A percentile compares a stretch with the other conserved stretches of the same genome.
These are phyloP conservation scores for Solanum pinnatisectum DNA, from an alignment of 257 asterid genomes.

Conservation along the genomic window DNA sequence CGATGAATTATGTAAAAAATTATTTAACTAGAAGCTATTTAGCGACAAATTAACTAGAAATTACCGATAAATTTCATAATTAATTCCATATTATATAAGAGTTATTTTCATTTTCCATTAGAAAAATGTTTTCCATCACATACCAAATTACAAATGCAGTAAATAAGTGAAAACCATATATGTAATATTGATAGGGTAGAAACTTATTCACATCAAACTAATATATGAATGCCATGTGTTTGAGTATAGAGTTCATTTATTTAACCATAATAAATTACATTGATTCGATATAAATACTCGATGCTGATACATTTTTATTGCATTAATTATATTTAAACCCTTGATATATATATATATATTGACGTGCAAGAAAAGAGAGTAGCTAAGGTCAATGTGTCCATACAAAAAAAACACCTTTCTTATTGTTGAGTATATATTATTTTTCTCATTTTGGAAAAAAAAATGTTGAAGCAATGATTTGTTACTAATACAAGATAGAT, in stretches of 20 bases:
- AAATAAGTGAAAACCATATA: neutral
- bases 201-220: no score
- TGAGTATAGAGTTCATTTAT: neutral
- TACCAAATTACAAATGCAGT: neutral
- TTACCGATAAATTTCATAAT: no score
- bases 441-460: neutral
- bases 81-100: neutral
- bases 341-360: neutral
- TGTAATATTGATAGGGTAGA: neutral
- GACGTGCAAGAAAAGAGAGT: neutral
- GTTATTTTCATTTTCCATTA: neutral
- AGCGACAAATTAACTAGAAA: neutral
- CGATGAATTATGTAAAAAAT: no score
- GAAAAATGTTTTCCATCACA: neutral
- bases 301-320: fast-evolving
- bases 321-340: no score
- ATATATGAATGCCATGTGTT: neutral
- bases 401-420: neutral
- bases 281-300: neutral
- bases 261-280: neutral
- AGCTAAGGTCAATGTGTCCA: neutral
- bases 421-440: neutral
- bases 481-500: neutral
- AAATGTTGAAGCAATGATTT: neutral
- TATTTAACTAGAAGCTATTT: neutral